Evolutionary conservation across 2,329 filamentous ascomycete species (phyloP).

Genomic region (Pyrenophora tritici-repentis): DNA sequence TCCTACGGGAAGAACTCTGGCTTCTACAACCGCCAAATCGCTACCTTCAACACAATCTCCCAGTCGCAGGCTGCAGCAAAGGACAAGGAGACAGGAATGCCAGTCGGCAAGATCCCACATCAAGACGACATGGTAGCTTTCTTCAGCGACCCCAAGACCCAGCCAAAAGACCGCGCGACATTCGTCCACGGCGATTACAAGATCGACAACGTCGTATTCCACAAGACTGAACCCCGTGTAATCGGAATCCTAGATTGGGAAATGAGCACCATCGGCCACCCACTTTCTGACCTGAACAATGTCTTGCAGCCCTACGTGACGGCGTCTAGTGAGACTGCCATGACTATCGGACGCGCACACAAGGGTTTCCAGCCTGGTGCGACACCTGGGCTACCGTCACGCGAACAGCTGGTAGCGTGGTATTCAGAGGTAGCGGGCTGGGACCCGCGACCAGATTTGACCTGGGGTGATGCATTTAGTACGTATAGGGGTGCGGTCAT

Average conservation of each 20-base stretch:
- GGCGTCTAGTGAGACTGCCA: slow-evolving; percentile 45
- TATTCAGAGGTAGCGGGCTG: slow-evolving; percentile 72
- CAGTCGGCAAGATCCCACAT: slow-evolving; percentile 82
- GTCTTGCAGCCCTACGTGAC: slow-evolving; percentile 60
- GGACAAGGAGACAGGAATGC: slow-evolving; percentile 75
- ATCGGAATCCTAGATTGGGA: slow-evolving; percentile 93
- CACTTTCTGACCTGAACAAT: slow-evolving; percentile 87
- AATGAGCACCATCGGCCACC: slow-evolving; percentile 97
- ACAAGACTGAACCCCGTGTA: slow-evolving; percentile 83
- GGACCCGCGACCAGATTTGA: slow-evolving; percentile 65
- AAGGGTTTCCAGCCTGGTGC: slow-evolving; percentile 64
- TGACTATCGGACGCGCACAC: slow-evolving; percentile 48
- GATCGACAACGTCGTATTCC: slow-evolving; percentile 70
- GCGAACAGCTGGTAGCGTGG: slow-evolving; percentile 66
- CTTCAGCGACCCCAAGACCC: slow-evolving; percentile 70
- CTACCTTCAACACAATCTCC: slow-evolving; percentile 80
- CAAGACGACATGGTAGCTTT: slow-evolving; percentile 80
- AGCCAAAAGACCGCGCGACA: slow-evolving; percentile 77
- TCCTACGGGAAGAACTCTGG: slow-evolving; percentile 73
- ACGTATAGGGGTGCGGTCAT: slow-evolving; percentile 65
- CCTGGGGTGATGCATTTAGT: slow-evolving; percentile 68
- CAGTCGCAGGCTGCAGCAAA: slow-evolving; percentile 73
- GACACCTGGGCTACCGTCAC: slow-evolving; percentile 69
- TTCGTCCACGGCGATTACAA: slow-evolving; percentile 97
- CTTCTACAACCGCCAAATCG: slow-evolving; percentile 86